A percentile compares a stretch with the other conserved stretches of the same genome.
phyloP scores from a whole-genome alignment of 331 rosid genomes.

The Saraca asoca region DNA sequence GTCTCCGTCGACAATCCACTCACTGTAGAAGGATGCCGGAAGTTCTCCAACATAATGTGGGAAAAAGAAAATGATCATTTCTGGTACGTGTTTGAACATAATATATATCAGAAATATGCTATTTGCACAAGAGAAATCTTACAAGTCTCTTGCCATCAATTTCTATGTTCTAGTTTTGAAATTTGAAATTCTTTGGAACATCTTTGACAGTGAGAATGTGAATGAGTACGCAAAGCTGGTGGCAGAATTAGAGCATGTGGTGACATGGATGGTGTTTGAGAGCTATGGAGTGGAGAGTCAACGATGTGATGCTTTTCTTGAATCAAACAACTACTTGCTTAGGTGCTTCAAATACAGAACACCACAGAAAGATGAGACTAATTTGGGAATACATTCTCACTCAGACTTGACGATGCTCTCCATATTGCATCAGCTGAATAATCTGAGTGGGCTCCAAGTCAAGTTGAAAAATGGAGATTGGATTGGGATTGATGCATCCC shows the following conservation, averaged over 20 bases:
- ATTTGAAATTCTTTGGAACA: too few relatives aligned
- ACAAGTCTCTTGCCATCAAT: too few relatives aligned
- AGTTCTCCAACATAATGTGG: constrained; percentile 54
- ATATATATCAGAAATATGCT: too few relatives aligned
- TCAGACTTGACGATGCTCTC: constrained; percentile 29
- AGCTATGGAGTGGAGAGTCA: constrained; percentile 37
- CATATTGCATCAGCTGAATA: constrained; percentile 48
- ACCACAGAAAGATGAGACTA: constrained; percentile 29
- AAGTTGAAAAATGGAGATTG: constrained; percentile 38
- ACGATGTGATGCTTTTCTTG: constrained; percentile 5
- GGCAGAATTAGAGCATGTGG: constrained; percentile 25
- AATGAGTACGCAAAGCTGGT: constrained; percentile 32
- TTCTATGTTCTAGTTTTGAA: too few relatives aligned
- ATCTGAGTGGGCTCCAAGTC: constrained; percentile 39
- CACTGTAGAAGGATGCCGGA: constrained; percentile 28
- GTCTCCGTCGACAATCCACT: constrained; percentile 45
- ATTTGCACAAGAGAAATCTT: too few relatives aligned
- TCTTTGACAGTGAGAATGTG: constrained; percentile 21
- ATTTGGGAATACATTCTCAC: background rate
- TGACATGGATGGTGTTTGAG: constrained; percentile 38
- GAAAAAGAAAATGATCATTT: constrained; percentile 47
- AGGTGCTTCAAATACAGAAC: constrained; percentile 34
- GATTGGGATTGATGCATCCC: constrained; percentile 34
- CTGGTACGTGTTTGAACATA: constrained; percentile 41
- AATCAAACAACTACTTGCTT: constrained; percentile 10